Evolutionary conservation across 2,329 filamentous ascomycete species (phyloP), one percentile per base, ranked within the genome.

Genomic region (Exophiala alcalophila): DNA sequence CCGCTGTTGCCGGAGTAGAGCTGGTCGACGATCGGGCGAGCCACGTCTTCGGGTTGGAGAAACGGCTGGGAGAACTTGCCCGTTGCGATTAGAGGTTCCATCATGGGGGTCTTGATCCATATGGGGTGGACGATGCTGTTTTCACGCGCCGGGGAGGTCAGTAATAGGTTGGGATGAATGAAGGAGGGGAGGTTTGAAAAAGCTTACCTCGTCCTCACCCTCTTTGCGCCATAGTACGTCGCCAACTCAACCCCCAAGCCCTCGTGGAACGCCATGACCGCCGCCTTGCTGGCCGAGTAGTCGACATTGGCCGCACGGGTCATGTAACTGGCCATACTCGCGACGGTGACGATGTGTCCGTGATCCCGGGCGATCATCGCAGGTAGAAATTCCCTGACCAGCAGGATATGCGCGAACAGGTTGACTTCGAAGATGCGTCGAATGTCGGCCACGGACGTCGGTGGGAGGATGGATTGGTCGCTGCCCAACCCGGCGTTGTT

Each of bases 371-470:
- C 58, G 35, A 83, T 63, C 73, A 88, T 83, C 51, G 65, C 58
- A 0, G 84, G 83, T 1, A 88, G 66, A 63, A 87, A 86, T 41
- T 81, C 74, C 57, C 78, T 75, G 3, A 73, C 65, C 11, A 80
- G 72, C 69, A 73, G 81, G 68, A 78, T 85, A 63, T 83, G 83
- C 2, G 80, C 70, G 24, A 87, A 60, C 0, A 78, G 70, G 65
- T 88, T 88, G 53, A 88, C 79, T 41, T 80, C 78, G 60, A 87
- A 86, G 34, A 80, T 84, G 56, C 81, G 76, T 23, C 75, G 74
- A 50, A 84, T 69, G 50, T 81, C 76, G 14, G 66, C 68, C 38
- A 81, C 76, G 1, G 72, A 71, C 4, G 34, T 19, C 12, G 72
- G 61, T 14, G 74, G 70, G 30, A 87, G 70, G 49, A 88, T 74